Percentiles rank a stretch among this genome's conserved stretches.
These are phyloP conservation scores for Fraxinus pennsylvanica DNA, from an alignment of 257 asterid species.

Conservation along the genomic window DNA sequence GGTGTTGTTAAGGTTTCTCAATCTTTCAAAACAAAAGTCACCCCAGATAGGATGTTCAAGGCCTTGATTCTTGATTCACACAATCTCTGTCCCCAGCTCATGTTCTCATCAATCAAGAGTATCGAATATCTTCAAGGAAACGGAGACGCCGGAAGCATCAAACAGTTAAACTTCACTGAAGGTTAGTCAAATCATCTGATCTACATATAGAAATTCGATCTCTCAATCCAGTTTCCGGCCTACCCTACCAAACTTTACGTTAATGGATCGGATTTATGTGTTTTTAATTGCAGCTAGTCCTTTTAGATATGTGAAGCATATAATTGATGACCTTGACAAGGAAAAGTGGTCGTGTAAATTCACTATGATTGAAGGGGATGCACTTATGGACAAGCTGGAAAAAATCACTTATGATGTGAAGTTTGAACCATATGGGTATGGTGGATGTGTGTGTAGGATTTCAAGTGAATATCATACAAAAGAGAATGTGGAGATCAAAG, in stretches of 20 bases:
- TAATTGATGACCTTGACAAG: constrained; percentile 50
- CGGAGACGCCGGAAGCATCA: constrained; percentile 46
- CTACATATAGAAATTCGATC: background rate
- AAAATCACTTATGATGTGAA: constrained; percentile 45
- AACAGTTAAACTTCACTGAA: constrained; percentile 43
- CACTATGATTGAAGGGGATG: constrained; percentile 61
- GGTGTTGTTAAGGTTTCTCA: constrained; percentile 49
- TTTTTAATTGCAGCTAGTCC: constrained; percentile 45
- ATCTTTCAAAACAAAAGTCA: constrained; percentile 50
- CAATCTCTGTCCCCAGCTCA: constrained; percentile 49
- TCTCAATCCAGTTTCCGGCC: no score
- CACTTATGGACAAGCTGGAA: constrained; percentile 51
- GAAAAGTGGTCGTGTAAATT: constrained; percentile 42
- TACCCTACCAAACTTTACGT: background rate
- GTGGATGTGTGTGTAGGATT: constrained; percentile 52
- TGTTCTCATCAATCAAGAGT: constrained; percentile 54
- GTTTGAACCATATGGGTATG: constrained; percentile 50
- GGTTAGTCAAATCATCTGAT: constrained; percentile 24
- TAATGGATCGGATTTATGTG: no score
- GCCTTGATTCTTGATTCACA: constrained; percentile 54
- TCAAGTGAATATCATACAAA: constrained; percentile 20
- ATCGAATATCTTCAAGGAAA: constrained; percentile 42
- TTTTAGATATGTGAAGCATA: constrained; percentile 51
- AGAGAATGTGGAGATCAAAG: constrained; percentile 35
- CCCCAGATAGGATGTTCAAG: constrained; percentile 50